phyloP scores from a whole-genome alignment of 441 rosid species.

The Populus hybrid region DNA sequence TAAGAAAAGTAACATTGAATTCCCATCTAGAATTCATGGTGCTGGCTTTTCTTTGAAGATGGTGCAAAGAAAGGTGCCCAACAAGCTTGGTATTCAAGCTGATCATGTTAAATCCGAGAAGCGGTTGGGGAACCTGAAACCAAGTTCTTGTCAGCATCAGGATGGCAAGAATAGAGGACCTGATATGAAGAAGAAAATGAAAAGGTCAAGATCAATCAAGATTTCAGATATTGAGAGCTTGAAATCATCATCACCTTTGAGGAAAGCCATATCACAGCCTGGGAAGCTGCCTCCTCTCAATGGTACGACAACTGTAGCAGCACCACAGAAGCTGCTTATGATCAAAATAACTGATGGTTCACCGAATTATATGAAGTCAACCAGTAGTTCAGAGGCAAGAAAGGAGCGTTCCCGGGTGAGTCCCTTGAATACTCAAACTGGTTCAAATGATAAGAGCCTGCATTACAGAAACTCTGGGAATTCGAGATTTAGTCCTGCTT shows the following conservation, averaged over 20 bases:
- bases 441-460: slow-evolving; percentile 31
- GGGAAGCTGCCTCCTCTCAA: slow-evolving; percentile 47
- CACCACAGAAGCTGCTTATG: slow-evolving; percentile 35
- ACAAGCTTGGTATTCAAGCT: slow-evolving; percentile 53
- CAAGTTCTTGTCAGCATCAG: slow-evolving; percentile 34
- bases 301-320: slow-evolving; percentile 11
- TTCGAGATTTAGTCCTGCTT: slow-evolving; percentile 32
- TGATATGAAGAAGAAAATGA: slow-evolving; percentile 71
- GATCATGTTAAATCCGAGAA: slow-evolving; percentile 44
- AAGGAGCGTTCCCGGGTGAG: slow-evolving; percentile 53
- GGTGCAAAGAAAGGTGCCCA: slow-evolving; percentile 69
- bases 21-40: slow-evolving; percentile 20
- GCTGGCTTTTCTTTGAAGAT: slow-evolving; percentile 42
- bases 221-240: slow-evolving; percentile 39
- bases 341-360: slow-evolving; percentile 33
- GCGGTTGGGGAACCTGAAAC: slow-evolving; percentile 39
- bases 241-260: slow-evolving; percentile 25
- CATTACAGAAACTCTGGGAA: slow-evolving; percentile 22
- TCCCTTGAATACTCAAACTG: slow-evolving; percentile 20
- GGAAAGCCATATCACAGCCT: slow-evolving; percentile 33
- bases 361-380: slow-evolving; percentile 89
- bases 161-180: slow-evolving; percentile 63
- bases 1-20: slow-evolving; percentile 15
- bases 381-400: slow-evolving; percentile 78
- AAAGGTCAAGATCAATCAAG: slow-evolving; percentile 56